Conservation (phyloP, 2,329 filamentous ascomycete species). For the Westerdykella ornata region DNA sequence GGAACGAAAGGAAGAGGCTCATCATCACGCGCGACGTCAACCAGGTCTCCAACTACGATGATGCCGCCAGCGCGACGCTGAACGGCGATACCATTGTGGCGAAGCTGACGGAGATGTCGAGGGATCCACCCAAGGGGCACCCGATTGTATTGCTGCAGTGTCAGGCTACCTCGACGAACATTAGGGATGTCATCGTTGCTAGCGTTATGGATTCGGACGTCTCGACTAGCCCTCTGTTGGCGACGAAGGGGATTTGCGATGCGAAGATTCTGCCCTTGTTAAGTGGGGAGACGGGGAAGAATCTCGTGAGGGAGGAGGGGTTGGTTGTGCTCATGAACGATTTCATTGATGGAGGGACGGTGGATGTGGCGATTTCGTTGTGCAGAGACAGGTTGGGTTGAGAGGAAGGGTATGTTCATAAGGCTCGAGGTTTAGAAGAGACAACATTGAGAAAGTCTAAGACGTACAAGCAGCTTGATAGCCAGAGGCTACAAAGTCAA, state of each 20-base stretch:
- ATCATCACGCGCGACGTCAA: slow-evolving; percentile 19
- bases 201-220: slow-evolving; percentile 43
- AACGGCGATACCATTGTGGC: slow-evolving; percentile 25
- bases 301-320: slow-evolving; percentile 37
- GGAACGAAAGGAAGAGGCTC: slow-evolving; percentile 21
- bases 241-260: slow-evolving; percentile 47
- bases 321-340: slow-evolving; percentile 47
- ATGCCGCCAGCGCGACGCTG: slow-evolving; percentile 27
- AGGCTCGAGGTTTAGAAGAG: no score
- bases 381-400: slow-evolving; percentile 34
- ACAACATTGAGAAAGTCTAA: no score
- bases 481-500: no score
- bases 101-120: slow-evolving; percentile 18
- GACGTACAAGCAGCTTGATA: no score
- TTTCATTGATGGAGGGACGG: slow-evolving; percentile 47
- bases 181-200: slow-evolving; percentile 43
- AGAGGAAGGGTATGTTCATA: neutral
- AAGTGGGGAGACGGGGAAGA: slow-evolving; percentile 36
- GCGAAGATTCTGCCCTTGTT: slow-evolving; percentile 46
- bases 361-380: slow-evolving; percentile 42
- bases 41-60: slow-evolving; percentile 31
- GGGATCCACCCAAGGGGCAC: slow-evolving; percentile 15
- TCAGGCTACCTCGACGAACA: slow-evolving; percentile 48
- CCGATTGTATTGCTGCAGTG: slow-evolving; percentile 38
- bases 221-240: slow-evolving; percentile 42